Conservation (phyloP, 305 asterid species). For the Fraxinus albicans region DNA sequence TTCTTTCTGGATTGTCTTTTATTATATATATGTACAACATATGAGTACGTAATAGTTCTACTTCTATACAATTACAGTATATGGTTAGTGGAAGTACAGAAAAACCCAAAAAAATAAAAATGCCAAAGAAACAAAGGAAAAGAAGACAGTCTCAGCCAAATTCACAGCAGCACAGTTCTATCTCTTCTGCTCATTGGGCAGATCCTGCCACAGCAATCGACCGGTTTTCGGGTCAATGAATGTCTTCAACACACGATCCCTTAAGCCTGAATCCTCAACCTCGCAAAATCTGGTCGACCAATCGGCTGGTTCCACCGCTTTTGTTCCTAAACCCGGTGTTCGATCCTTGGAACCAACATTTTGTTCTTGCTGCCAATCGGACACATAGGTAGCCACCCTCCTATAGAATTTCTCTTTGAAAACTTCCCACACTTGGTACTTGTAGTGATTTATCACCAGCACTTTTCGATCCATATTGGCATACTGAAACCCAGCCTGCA, state of each 20-base stretch:
- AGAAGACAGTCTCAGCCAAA: not conserved
- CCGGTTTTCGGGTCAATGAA: conserved; percentile 43
- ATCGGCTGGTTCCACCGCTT: conserved; percentile 60
- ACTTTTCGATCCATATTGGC: conserved; percentile 31
- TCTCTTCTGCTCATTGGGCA: not conserved
- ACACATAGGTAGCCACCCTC: conserved; percentile 72
- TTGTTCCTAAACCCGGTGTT: conserved; percentile 73
- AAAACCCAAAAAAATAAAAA: not conserved
- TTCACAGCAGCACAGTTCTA: not conserved
- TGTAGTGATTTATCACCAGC: conserved; percentile 68
- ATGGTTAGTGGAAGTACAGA: not conserved
- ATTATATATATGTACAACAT: not conserved
- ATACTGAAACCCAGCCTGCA: conserved; percentile 37
- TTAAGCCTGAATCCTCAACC: conserved; percentile 51
- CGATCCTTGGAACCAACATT: conserved; percentile 66
- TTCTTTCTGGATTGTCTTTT: not conserved
- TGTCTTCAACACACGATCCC: conserved; percentile 37
- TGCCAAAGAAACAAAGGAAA: not conserved
- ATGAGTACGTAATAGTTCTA: not conserved
- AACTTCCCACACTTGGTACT: conserved; percentile 84
- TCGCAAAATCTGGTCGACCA: conserved; percentile 69
- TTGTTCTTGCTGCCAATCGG: conserved; percentile 67
- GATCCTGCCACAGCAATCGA: conserved; percentile 60
- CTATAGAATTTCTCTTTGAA: conserved; percentile 66
- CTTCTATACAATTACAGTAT: not conserved